phyloP scores from a whole-genome alignment of 1,284 basidiomycete genomes.

The Cutaneotrichosporon sp. region DNA sequence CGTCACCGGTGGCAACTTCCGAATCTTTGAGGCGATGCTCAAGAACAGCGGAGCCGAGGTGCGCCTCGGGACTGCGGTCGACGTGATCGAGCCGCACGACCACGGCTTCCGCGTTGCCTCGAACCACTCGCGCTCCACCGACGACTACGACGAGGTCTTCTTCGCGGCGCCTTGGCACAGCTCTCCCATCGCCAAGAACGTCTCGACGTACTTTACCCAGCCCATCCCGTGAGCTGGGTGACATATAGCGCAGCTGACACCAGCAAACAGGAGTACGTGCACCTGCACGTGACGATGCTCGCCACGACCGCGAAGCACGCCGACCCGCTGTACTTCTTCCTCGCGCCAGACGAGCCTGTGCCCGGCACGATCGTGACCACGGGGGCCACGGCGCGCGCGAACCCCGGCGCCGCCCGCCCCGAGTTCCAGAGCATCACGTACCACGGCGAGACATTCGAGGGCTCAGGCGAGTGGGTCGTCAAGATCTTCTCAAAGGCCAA shows the following conservation, averaged over 20 bases:
- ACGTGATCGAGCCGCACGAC: slow-evolving; percentile 15
- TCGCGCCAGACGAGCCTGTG: slow-evolving; percentile 57
- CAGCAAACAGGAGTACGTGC: slow-evolving; percentile 68
- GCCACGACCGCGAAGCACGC: slow-evolving; percentile 69
- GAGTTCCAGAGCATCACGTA: slow-evolving; percentile 91
- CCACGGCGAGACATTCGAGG: slow-evolving; percentile 61
- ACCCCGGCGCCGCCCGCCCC: slow-evolving; percentile 60
- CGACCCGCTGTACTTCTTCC: slow-evolving; percentile 70
- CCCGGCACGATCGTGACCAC: slow-evolving; percentile 76
- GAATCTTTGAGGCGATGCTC: slow-evolving; percentile 81
- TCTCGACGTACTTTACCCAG: slow-evolving; percentile 21
- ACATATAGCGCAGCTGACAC: slow-evolving; percentile 7
- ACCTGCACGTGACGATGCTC: slow-evolving; percentile 85
- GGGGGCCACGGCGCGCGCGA: slow-evolving; percentile 56
- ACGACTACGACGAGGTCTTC: slow-evolving; percentile 48
- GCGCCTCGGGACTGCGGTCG: slow-evolving; percentile 67
- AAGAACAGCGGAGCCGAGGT: slow-evolving; percentile 67
- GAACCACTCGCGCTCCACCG: slow-evolving; percentile 12
- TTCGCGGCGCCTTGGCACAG: slow-evolving; percentile 49
- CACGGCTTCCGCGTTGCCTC: slow-evolving; percentile 11
- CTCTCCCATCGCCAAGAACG: slow-evolving; percentile 24
- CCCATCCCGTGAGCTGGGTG: slow-evolving; percentile 28
- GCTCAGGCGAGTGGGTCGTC: slow-evolving; percentile 65
- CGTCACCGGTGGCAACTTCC: slow-evolving; percentile 79
- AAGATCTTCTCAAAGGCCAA: slow-evolving; percentile 80